These are phyloP conservation scores for Nicotiana paniculata DNA, from an alignment of 257 asterid genomes.

Conservation along the genomic window DNA sequence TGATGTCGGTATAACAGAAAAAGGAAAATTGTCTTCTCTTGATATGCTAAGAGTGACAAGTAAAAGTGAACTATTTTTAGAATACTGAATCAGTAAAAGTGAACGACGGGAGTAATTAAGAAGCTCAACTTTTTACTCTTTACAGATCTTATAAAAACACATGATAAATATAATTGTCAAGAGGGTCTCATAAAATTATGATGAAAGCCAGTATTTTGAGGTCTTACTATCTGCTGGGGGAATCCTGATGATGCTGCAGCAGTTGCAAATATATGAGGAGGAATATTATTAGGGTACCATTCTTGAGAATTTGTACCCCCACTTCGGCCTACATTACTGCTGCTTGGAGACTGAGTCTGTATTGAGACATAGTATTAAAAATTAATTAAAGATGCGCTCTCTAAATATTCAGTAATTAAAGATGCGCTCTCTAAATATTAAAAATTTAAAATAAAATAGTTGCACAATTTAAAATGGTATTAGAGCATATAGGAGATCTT, in stretches of 20 bases:
- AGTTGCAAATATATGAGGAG: constrained; percentile 36
- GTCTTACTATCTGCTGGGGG: constrained; percentile 43
- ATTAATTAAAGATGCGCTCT: neutral
- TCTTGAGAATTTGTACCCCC: constrained; percentile 23
- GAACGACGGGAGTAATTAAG: neutral
- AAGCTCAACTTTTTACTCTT: neutral
- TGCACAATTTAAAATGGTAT: neutral
- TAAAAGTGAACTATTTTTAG: too few relatives aligned
- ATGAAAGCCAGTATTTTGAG: constrained; percentile 52
- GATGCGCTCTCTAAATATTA: neutral
- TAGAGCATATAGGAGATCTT: neutral
- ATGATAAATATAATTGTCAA: neutral
- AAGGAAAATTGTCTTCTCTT: too few relatives aligned
- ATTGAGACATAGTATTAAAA: neutral
- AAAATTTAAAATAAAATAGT: neutral
- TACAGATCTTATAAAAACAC: neutral
- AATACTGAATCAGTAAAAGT: too few relatives aligned
- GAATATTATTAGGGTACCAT: constrained; percentile 22
- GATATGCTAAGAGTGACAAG: too few relatives aligned
- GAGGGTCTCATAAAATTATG: constrained; percentile 49
- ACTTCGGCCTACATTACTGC: constrained; percentile 32
- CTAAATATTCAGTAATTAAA: neutral
- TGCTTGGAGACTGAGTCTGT: constrained; percentile 36
- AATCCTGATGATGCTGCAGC: constrained; percentile 99
- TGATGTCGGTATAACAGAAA: too few relatives aligned